These are phyloP conservation scores for Claviceps purpurea DNA, from an alignment of 2,329 filamentous ascomycete species.

Conservation along the genomic window DNA sequence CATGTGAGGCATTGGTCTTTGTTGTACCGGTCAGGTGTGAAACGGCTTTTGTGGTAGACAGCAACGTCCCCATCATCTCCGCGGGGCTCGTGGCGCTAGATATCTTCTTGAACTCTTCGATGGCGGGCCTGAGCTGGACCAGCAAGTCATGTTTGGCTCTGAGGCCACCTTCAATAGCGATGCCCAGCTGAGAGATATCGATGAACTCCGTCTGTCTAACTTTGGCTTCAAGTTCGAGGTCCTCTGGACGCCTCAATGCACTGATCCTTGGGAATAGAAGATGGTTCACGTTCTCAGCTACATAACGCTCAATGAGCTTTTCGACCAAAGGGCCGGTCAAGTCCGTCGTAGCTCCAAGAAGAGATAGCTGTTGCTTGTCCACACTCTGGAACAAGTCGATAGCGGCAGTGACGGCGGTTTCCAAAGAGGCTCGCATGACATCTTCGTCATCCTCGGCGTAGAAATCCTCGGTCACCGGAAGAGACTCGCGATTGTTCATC, in stretches of 20 bases:
- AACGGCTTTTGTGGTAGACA: slow-evolving; percentile 71
- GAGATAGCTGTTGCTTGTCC: slow-evolving; percentile 86
- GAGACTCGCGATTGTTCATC: slow-evolving; percentile 17
- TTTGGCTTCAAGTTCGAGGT: slow-evolving; percentile 76
- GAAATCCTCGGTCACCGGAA: slow-evolving; percentile 47
- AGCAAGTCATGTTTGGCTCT: slow-evolving; percentile 72
- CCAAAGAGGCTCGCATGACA: slow-evolving; percentile 73
- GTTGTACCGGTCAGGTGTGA: slow-evolving; percentile 51
- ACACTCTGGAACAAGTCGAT: slow-evolving; percentile 94
- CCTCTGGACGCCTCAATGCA: slow-evolving; percentile 64
- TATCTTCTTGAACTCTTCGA: slow-evolving; percentile 85
- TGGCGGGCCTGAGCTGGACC: slow-evolving; percentile 59
- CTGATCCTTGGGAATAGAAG: slow-evolving; percentile 75
- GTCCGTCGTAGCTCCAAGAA: slow-evolving; percentile 85
- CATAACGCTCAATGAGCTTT: slow-evolving; percentile 85
- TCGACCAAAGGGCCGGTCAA: slow-evolving; percentile 86
- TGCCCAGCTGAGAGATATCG: slow-evolving; percentile 88
- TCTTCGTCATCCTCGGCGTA: slow-evolving; percentile 86
- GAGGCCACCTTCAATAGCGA: slow-evolving; percentile 66
- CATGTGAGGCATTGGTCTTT: slow-evolving; percentile 18
- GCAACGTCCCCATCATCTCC: slow-evolving; percentile 72
- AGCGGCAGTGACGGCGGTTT: slow-evolving; percentile 82
- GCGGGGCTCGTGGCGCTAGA: slow-evolving; percentile 64
- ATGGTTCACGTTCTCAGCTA: slow-evolving; percentile 85
- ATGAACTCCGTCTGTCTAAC: slow-evolving; percentile 88